These are phyloP conservation scores for Penicillium atrosanguineum DNA, from an alignment of 495 filamentous ascomycete genomes.

Conservation along the genomic window DNA sequence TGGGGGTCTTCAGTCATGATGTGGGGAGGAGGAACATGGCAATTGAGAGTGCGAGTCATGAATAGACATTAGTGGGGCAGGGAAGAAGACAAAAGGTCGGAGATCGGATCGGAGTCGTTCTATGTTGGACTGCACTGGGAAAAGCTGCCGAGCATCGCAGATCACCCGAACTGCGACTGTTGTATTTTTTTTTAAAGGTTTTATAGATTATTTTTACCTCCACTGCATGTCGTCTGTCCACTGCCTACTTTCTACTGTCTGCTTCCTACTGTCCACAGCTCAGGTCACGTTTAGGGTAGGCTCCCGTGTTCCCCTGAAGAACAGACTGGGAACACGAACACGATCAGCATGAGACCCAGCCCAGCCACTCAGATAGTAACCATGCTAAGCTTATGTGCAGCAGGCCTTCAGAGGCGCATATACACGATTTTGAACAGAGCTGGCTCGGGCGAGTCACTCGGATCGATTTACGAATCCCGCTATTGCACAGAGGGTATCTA, in stretches of 20 bases:
- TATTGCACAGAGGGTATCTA: no score
- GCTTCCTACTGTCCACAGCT: background rate
- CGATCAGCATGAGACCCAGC: no score
- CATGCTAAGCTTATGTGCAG: no score
- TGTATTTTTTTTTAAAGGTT: background rate
- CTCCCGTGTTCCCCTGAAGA: background rate
- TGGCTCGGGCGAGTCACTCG: no score
- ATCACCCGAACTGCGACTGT: slow-evolving; percentile 17
- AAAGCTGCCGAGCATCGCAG: slow-evolving; percentile 24
- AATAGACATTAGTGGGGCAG: slow-evolving; percentile 10
- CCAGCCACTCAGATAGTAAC: background rate
- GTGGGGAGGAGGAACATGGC: background rate
- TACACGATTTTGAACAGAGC: no score
- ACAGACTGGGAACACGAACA: no score
- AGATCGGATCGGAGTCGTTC: background rate
- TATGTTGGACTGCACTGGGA: slow-evolving; percentile 12
- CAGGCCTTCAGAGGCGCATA: no score
- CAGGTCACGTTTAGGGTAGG: background rate
- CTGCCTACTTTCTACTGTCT: no score
- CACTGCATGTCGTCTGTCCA: no score
- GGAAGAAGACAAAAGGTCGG: background rate
- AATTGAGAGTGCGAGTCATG: background rate
- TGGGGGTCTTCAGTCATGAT: background rate
- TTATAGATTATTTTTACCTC: no score
- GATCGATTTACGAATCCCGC: no score